Conservation (phyloP, 129 eudicot species). For the Flaveria bidentis region DNA sequence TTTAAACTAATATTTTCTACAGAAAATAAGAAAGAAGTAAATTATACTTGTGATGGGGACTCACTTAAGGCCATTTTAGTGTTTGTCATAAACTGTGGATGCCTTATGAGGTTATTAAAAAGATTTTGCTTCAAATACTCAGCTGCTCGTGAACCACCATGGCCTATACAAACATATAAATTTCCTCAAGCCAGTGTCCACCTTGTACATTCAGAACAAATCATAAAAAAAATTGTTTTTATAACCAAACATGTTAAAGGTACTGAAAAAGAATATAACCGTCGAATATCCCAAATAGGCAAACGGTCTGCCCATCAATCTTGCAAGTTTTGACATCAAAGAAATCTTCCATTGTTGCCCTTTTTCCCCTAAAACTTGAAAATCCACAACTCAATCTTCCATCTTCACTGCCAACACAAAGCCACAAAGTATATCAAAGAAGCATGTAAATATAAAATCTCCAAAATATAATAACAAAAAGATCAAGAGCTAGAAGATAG, state of each 20-base stretch:
- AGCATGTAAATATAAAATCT: neutral
- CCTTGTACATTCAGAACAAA: neutral
- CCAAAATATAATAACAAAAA: neutral
- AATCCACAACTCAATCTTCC: constrained; percentile 78
- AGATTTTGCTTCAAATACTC: constrained; percentile 72
- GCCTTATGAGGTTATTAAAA: constrained; percentile 71
- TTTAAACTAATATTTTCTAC: neutral
- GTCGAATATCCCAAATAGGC: constrained; percentile 85
- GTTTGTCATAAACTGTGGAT: constrained; percentile 60
- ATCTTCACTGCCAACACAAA: constrained; percentile 64
- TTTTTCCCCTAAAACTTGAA: constrained; percentile 89
- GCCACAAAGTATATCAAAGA: neutral
- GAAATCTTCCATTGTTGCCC: constrained; percentile 91
- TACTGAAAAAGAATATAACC: constrained; percentile 48
- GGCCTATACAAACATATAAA: constrained; percentile 49
- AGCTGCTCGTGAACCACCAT: constrained; percentile 95
- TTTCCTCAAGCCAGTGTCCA: neutral
- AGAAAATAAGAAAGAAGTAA: neutral
- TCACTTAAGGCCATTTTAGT: constrained; percentile 76
- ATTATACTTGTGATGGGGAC: constrained; percentile 21
- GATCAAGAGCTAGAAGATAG: neutral
- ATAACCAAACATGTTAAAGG: neutral
- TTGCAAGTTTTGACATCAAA: constrained; percentile 76
- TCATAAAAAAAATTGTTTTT: too few species aligned
- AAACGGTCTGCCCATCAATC: constrained; percentile 63